Base-by-base conservation (phyloP, 2,329 filamentous ascomycete species). In the Arthrinium puccinioides region DNA sequence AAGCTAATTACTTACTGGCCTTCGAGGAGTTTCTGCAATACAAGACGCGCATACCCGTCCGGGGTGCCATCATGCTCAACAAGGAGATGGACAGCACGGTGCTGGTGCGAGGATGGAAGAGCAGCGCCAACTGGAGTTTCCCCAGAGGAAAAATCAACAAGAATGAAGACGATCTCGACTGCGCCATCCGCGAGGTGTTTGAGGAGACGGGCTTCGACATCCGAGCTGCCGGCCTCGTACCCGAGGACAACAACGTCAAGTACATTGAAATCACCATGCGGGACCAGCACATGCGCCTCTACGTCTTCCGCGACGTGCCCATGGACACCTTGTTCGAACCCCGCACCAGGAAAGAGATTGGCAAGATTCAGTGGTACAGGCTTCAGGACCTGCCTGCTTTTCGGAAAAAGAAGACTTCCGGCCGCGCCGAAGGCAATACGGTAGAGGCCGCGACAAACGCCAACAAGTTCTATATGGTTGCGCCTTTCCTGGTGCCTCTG, bases 61-160 rank as follows among this genome's bases (percentile, higher is more conserved):
- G 92, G 47, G 92, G 92, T 24, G 90, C 88, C 37, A 95, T 98
- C 43, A 70, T 98, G 69, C 74, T 98, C 36, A 96, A 96, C 56
- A 72, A 88, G 42, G 77, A 76, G n/a, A 95, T 98, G 89, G 90
- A 97, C 53, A 82, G 88, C 36, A 86, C 88, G 0, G 78, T 98
- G 11, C 70, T 98, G 29, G 94, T 98, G 42, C 94, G 95, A 56
- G 94, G 92, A 13, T 98, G 89, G 87, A 98, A 97, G 69, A 97
- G 95, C 59, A 82, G 84, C 23, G 85, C 90, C 10, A 90, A 84
- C 56, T 98, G 92, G 92, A 94, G 88, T 57, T 98, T 98, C 41
- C 92, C 92, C 0, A 71, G 90, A 35, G 94, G 92, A 26, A 98
- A 98, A 66, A 97, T 98, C 64, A 96, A 96, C 68, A 94, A 95